Evolutionary conservation across 192 early-diverging fungal species (phyloP), one percentile per base, ranked within the genome.

Genomic region (Gigaspora rosea): DNA sequence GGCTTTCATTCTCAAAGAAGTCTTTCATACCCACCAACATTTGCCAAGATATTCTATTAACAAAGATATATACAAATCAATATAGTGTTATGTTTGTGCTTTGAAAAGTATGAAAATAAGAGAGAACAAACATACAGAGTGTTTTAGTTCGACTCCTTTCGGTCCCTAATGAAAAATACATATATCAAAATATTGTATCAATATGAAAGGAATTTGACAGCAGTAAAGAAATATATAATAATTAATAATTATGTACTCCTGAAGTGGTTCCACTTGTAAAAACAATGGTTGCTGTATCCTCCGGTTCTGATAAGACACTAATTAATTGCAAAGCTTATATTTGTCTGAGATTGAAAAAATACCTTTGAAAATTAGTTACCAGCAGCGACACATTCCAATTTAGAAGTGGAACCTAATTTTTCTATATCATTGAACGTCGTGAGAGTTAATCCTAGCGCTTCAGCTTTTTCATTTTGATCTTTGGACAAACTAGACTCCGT

Each of bases 241-340:
- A 48, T 47, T 57, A 15, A 54, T 54, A 35, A 3, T 13, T 47
- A 57, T 63, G 54, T 63, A 75, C 73, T 8, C 61, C 61, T 0
- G 50, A 65, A 11, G 94, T 96, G 8, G 93, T 94, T 2, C 94
- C 94, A 69, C 91, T 92, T 15, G 94, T 92, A 80, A 91, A 96
- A 84, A 90, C 91, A 72, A 92, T 83, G 49, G 86, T 88, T n/a
- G 88, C 86, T 50, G 93, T 72, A 83, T 94, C 93, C n/a, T 88
- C 86, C 5, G 91, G 72, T 59, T 84, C 75, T 76, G 46, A 18
- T 56, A 11, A 16, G n/a, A n/a, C 32, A 71, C 52, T 54, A 54
- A n/a, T 11, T 22, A 54, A 71, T 27, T 48, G 50, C 35, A 3
- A 66, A 66, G 36, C 3, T 46, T 7, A 47, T 3, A 6, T 7